phyloP scores from a whole-genome alignment of 495 filamentous ascomycete species.

The Penicillium alfredii region DNA sequence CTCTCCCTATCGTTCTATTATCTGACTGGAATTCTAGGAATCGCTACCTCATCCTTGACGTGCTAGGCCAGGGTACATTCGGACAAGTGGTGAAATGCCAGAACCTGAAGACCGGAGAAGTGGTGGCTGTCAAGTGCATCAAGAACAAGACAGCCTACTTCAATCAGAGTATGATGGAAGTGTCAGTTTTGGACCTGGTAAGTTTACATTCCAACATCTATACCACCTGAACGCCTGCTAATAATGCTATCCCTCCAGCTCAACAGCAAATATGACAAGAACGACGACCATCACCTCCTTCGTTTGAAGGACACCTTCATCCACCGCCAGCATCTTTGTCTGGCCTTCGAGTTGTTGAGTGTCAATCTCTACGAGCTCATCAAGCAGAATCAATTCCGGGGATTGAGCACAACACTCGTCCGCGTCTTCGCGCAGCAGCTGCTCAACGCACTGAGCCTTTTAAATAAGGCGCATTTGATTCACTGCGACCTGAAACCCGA shows the following conservation, averaged over 20 bases:
- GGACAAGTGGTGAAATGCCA: slow-evolving; percentile 99
- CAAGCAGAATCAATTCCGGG: slow-evolving; percentile 99
- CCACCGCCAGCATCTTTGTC: slow-evolving; percentile 92
- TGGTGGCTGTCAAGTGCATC: slow-evolving; percentile 98
- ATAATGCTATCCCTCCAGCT: slow-evolving; percentile 51
- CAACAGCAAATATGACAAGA: slow-evolving; percentile 98
- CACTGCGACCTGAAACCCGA: slow-evolving; percentile 99
- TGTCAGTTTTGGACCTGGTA: slow-evolving; percentile 95
- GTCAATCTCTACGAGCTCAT: slow-evolving; percentile 99
- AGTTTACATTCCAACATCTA: slow-evolving; percentile 12
- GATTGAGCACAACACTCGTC: slow-evolving; percentile 93
- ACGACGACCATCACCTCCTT: slow-evolving; percentile 95
- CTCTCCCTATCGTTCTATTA: background rate
- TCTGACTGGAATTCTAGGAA: slow-evolving; percentile 54
- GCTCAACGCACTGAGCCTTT: slow-evolving; percentile 80
- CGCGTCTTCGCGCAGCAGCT: slow-evolving; percentile 98
- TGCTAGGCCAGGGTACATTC: slow-evolving; percentile 96
- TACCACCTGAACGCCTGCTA: slow-evolving; percentile 11
- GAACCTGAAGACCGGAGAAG: slow-evolving; percentile 95
- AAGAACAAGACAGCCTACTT: slow-evolving; percentile 99
- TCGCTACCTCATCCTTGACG: slow-evolving; percentile 95
- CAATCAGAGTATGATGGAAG: slow-evolving; percentile 99
- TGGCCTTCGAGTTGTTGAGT: slow-evolving; percentile 95
- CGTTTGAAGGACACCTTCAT: slow-evolving; percentile 98
- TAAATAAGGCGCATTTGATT: slow-evolving; percentile 96